A percentile compares a stretch with the other conserved stretches of the same genome.
Conservation (phyloP, 176 grass and related monocot species). For the Guadua angustifolia region DNA sequence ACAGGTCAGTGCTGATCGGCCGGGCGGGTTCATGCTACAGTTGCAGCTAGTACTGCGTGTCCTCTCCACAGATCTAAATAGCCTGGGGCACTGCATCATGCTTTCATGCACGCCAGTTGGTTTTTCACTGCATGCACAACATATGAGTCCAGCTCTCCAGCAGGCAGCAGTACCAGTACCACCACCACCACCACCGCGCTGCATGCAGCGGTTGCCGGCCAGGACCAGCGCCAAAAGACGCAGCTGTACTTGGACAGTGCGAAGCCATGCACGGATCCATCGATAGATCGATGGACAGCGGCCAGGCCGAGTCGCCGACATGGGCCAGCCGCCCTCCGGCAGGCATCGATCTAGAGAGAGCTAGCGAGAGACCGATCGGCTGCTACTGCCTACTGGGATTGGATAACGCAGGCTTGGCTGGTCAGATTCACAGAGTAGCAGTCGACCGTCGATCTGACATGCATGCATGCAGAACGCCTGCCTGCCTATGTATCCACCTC, state of each 20-base stretch:
- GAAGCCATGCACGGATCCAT: background rate
- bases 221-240: constrained; percentile 40
- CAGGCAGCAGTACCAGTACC: background rate
- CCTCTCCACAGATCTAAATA: constrained; percentile 49
- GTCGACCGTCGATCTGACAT: constrained; percentile 18
- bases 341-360: constrained; percentile 13
- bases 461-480: constrained; percentile 27
- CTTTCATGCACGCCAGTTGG: constrained; percentile 6
- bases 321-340: background rate
- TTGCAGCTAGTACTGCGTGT: background rate
- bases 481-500: constrained; percentile 4
- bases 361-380: background rate
- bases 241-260: constrained; percentile 21
- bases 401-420: background rate
- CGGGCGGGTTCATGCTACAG: background rate
- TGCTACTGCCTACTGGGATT: background rate
- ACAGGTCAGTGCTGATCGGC: constrained; percentile 34
- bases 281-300: background rate
- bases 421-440: background rate
- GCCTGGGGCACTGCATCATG: constrained; percentile 13
- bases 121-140: constrained; percentile 13
- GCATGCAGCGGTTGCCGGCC: constrained; percentile 47
- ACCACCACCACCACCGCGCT: constrained; percentile 36
- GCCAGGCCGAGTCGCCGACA: background rate
- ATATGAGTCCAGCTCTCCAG: constrained; percentile 41